Evolutionary conservation across 2,329 filamentous ascomycete genomes (phyloP).

Genomic region (Trichothecium sympodiale): DNA sequence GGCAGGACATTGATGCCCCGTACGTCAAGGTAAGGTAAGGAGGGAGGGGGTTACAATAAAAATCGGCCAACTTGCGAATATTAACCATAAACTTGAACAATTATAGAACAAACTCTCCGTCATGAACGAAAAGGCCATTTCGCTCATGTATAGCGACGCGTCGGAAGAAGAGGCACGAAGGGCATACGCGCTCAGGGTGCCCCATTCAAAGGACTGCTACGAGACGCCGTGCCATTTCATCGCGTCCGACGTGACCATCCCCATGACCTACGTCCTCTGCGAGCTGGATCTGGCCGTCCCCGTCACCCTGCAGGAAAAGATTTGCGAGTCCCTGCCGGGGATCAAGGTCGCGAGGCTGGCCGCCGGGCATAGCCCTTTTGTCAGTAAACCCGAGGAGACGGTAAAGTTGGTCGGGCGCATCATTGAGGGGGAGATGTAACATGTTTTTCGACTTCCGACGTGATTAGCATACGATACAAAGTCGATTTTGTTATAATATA

Average conservation of each 20-base stretch:
- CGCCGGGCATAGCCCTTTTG: not conserved
- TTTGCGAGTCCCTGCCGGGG: not conserved
- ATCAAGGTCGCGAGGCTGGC: not conserved
- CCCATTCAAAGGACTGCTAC: not conserved
- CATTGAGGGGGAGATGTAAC: too few species aligned
- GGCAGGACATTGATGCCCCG: not conserved
- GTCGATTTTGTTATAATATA: too few species aligned
- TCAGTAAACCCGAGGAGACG: not conserved
- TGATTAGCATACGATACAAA: too few species aligned
- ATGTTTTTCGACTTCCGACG: too few species aligned
- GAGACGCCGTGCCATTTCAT: not conserved
- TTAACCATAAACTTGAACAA: too few species aligned
- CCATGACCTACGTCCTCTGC: conserved; percentile 56
- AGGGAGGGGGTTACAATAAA: too few species aligned
- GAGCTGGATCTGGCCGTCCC: conserved; percentile 97
- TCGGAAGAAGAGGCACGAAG: not conserved
- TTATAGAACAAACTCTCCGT: not conserved
- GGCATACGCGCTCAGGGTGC: not conserved
- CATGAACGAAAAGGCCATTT: not conserved
- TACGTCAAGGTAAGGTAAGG: not conserved
- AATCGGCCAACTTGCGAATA: not conserved
- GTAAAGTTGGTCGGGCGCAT: too few species aligned
- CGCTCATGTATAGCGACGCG: not conserved
- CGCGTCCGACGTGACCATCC: not conserved
- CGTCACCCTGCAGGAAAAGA: conserved; percentile 47